phyloP scores from a whole-genome alignment of 306 rosid genomes.

The Argentina anserina region DNA sequence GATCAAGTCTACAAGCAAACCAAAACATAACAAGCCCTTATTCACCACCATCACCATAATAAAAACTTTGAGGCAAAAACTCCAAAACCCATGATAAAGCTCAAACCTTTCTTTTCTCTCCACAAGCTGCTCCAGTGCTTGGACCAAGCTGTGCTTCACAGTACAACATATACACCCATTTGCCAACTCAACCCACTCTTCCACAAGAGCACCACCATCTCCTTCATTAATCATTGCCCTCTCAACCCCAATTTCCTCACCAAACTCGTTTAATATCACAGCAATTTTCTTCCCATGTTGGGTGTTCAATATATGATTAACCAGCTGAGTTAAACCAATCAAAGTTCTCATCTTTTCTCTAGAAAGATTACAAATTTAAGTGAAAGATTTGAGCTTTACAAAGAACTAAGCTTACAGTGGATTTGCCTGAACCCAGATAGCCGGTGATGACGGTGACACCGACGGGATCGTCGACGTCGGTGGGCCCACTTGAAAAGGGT shows the following conservation, averaged over 20 bases:
- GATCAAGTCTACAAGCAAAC: slow-evolving; percentile 62
- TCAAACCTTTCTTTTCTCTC: slow-evolving; percentile 78
- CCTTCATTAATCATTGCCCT: slow-evolving; percentile 98
- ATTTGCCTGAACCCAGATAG: slow-evolving; percentile 93
- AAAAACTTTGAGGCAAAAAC: background rate
- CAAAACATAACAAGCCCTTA: no score
- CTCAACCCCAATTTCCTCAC: slow-evolving; percentile 95
- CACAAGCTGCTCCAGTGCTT: slow-evolving; percentile 92
- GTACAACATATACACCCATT: slow-evolving; percentile 92
- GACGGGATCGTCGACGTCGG: slow-evolving; percentile 41
- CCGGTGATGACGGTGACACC: slow-evolving; percentile 96
- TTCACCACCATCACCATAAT: background rate
- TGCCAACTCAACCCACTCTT: slow-evolving; percentile 97
- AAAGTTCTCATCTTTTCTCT: background rate
- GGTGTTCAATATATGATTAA: slow-evolving; percentile 72
- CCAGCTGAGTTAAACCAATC: slow-evolving; percentile 46
- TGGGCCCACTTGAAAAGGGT: background rate
- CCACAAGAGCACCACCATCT: slow-evolving; percentile 82
- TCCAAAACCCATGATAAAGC: background rate
- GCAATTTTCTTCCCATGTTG: slow-evolving; percentile 92
- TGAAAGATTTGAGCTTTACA: background rate
- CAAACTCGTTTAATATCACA: slow-evolving; percentile 90
- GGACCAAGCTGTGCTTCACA: slow-evolving; percentile 91
- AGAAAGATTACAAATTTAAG: background rate
- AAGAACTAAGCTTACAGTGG: slow-evolving; percentile 53